Base-by-base conservation (phyloP, 2,329 filamentous ascomycete species). In the Botrytis byssoidea region DNA sequence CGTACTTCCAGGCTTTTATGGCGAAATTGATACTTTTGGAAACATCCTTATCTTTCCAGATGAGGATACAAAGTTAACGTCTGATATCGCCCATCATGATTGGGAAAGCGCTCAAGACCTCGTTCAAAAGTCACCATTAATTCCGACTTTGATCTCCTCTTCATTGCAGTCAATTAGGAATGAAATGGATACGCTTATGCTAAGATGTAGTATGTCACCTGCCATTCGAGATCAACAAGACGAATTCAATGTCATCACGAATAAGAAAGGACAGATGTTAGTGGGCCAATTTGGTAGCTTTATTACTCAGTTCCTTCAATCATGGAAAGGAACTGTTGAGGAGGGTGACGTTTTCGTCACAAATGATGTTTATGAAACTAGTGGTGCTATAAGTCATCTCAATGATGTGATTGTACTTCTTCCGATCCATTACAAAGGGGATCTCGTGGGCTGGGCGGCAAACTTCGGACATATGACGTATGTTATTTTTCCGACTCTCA, bases 151-250 rank as follows among this genome's bases (percentile, higher is more conserved):
- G 22, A 63, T 71, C 5, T 71, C 69, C 16, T 71, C 69, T 63
- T 71, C 69, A 14, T 48, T 71, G 20, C 69, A 71, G 48, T 71
- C 69, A 37, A 71, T 71, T 5, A 64, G 69, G 46, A 64, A 71
- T 71, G 69, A 71, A 32, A 71, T 71, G 69, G 69, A 71, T 32
- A 71, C 69, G 8, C 59, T 71, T 14, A 71, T 71, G 59, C 59
- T 71, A 29, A 44, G 59, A 14, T 59, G 57, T 18, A 71, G 60
- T 46, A 71, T 71, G 57, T 64, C 59, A 16, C 68, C 68, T 48
- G 69, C 69, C 10, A 71, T 71, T 51, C 69, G 69, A 37, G 59
- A 71, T n/a, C 57, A 71, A 48, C 69, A 64, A 55, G 69, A 63
- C 18, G 69, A 63, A 37, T 71, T 71, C n/a, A 71, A 71, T 71